Evolutionary conservation across 768 basidiomycete genomes (phyloP).

Genomic region (Kwoniella sp.): DNA sequence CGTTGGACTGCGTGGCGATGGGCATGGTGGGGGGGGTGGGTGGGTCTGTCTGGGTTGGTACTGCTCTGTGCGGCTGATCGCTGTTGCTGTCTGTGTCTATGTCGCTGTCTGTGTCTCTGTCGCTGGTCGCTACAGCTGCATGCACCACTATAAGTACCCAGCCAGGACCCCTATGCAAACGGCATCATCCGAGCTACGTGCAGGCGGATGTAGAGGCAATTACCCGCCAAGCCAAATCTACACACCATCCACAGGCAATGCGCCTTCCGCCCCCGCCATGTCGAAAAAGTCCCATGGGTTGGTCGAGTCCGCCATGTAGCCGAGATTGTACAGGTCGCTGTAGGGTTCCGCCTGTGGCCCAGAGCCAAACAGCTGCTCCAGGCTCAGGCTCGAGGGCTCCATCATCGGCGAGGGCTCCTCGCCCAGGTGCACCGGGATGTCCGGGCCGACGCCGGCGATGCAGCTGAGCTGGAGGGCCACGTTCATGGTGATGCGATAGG

Average conservation of each 20-base stretch:
- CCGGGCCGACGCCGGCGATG: constrained; percentile 4
- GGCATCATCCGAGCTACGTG: too few relatives aligned
- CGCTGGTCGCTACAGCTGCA: too few relatives aligned
- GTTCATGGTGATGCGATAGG: constrained; percentile 18
- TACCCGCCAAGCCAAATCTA: too few relatives aligned
- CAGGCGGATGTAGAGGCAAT: too few relatives aligned
- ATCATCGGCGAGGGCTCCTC: not conserved
- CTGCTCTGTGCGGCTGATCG: too few relatives aligned
- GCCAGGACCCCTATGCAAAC: too few relatives aligned
- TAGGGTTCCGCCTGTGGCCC: not conserved
- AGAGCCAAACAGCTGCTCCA: not conserved
- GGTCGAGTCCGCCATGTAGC: not conserved
- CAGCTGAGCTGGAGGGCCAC: constrained; percentile 11
- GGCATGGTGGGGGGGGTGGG: not conserved
- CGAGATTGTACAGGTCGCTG: not conserved
- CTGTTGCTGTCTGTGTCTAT: too few relatives aligned
- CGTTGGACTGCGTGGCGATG: not conserved
- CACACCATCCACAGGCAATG: too few relatives aligned
- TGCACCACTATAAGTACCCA: too few relatives aligned
- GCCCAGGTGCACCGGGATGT: not conserved
- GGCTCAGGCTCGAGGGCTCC: not conserved
- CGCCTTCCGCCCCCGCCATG: too few relatives aligned
- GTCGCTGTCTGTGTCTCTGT: too few relatives aligned
- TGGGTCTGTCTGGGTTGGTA: not conserved
- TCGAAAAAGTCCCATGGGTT: not conserved